Conservation (phyloP, 345 rosid species). For the Raphanus raphanistrum region DNA sequence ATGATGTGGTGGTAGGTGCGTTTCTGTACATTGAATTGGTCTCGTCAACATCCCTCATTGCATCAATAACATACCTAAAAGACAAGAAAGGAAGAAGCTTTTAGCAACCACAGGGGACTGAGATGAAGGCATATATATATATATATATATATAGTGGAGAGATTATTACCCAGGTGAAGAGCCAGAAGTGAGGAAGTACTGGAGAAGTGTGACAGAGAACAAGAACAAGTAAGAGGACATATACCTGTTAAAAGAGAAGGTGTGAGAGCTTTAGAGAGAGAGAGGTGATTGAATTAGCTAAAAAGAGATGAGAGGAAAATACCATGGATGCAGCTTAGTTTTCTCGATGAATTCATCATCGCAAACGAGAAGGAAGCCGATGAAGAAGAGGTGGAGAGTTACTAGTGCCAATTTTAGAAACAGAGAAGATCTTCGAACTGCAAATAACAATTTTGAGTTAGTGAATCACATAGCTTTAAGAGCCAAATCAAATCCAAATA, state of each 20-base stretch:
- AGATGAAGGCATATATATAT: neutral
- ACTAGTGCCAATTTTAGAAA: conserved; percentile 68
- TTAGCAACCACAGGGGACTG: neutral
- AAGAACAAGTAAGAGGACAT: conserved; percentile 58
- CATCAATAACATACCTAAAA: conserved; percentile 38
- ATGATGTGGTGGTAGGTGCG: conserved; percentile 16
- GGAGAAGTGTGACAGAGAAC: conserved; percentile 67
- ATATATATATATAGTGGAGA: neutral
- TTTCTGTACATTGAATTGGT: conserved; percentile 19
- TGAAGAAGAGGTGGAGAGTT: conserved; percentile 63
- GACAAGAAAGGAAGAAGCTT: neutral
- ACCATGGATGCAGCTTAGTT: conserved; percentile 72
- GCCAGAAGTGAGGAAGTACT: conserved; percentile 76
- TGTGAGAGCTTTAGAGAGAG: neutral
- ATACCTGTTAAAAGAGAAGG: conserved; percentile 55
- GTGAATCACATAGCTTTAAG: neutral
- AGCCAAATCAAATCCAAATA: neutral
- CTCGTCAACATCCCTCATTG: conserved; percentile 37
- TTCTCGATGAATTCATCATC: conserved; percentile 58
- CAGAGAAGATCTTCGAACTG: conserved; percentile 77
- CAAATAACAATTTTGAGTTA: neutral
- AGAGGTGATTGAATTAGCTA: neutral
- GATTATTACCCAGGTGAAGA: conserved; percentile 85
- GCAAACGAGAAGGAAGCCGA: conserved; percentile 67
- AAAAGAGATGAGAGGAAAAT: conserved; percentile 8